phyloP scores from a whole-genome alignment of 2,329 filamentous ascomycete genomes.

The Aspergillus arachidicola region DNA sequence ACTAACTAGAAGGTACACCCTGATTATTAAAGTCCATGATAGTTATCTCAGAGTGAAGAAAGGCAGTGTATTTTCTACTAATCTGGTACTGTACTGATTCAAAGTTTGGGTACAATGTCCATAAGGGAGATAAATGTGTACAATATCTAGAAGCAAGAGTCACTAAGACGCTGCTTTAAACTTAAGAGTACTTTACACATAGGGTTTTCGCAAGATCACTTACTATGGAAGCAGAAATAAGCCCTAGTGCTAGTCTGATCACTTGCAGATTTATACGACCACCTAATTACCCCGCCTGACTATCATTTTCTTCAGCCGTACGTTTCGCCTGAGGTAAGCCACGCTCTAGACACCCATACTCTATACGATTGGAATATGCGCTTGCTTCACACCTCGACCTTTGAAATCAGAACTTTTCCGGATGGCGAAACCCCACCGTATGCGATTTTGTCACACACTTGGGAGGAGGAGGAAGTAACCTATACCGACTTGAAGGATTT shows the following conservation, averaged over 20 bases:
- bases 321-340: background rate
- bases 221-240: background rate
- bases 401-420: background rate
- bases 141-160: background rate
- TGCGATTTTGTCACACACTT: too few relatives aligned
- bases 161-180: background rate
- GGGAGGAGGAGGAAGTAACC: too few relatives aligned
- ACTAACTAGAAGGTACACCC: background rate
- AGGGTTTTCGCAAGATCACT: background rate
- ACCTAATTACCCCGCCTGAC: background rate
- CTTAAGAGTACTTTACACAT: background rate
- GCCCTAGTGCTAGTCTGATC: background rate
- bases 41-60: background rate
- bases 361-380: background rate
- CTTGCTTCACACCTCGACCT: background rate
- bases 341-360: background rate
- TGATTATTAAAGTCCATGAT: background rate
- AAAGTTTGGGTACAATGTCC: background rate
- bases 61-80: background rate
- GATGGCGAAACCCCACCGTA: too few relatives aligned
- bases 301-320: background rate
- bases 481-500: too few relatives aligned
- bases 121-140: background rate
- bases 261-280: background rate
- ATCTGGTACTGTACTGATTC: background rate